phyloP scores from a whole-genome alignment of 139 green algal species.

The Yamagishiella unicocca region DNA sequence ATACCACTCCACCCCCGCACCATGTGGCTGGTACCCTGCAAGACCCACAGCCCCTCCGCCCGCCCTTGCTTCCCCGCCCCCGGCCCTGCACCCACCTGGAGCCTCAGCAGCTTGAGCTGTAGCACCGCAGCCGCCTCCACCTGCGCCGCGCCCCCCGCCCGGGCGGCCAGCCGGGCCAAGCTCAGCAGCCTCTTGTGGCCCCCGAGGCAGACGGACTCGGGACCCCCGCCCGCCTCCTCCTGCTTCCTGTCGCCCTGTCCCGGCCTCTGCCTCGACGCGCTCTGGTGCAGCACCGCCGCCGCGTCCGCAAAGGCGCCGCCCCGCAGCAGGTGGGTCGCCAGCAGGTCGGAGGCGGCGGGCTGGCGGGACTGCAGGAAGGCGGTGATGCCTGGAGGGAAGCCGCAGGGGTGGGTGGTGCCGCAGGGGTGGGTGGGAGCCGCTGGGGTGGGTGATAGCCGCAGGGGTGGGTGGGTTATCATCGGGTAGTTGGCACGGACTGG shows the following conservation, averaged over 20 bases:
- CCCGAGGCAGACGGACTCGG: background rate
- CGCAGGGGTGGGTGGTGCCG: background rate
- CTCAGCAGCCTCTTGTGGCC: background rate
- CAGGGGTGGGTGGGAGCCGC: too few relatives aligned
- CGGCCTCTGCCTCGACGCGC: background rate
- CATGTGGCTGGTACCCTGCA: too few relatives aligned
- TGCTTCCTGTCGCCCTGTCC: background rate
- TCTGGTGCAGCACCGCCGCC: constrained; percentile 27
- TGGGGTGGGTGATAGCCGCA: too few relatives aligned
- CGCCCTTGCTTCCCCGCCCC: background rate
- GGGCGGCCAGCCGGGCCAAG: constrained; percentile 18
- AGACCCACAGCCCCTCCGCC: too few relatives aligned
- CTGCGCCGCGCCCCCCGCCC: background rate
- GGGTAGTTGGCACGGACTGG: too few relatives aligned
- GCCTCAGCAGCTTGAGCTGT: constrained; percentile 24
- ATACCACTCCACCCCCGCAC: too few relatives aligned
- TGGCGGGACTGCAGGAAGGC: constrained; percentile 53
- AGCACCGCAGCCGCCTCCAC: background rate
- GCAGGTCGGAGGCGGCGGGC: constrained; percentile 35
- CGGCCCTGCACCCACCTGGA: background rate
- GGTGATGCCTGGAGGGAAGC: constrained; percentile 6
- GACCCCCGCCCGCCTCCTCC: background rate
- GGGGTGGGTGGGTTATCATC: too few relatives aligned
- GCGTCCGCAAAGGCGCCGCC: constrained; percentile 20
- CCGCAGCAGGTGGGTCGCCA: constrained; percentile 52